phyloP scores from a whole-genome alignment of 2,329 filamentous ascomycete genomes.

The Botryotinia calthae region DNA sequence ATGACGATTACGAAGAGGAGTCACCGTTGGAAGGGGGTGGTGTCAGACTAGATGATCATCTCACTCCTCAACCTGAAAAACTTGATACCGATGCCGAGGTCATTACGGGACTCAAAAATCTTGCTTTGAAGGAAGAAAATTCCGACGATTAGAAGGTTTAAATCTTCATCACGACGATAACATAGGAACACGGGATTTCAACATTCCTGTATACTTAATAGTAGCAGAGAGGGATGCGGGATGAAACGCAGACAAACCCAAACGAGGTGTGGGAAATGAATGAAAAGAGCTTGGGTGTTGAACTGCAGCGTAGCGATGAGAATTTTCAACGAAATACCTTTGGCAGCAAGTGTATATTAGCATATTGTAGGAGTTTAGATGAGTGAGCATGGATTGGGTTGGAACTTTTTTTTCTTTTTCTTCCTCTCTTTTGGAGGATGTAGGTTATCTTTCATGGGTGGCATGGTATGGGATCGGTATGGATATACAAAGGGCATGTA shows the following conservation, averaged over 20 bases:
- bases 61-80: constrained; percentile 29
- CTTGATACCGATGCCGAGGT: constrained; percentile 55
- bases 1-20: constrained; percentile 21
- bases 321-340: constrained; percentile 3
- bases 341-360: constrained; percentile 9
- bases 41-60: neutral
- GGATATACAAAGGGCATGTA: constrained; percentile 3
- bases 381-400: neutral
- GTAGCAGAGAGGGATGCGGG: neutral
- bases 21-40: neutral
- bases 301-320: neutral
- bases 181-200: neutral
- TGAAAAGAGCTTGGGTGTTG: neutral
- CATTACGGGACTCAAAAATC: constrained; percentile 57
- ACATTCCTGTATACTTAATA: neutral
- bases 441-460: neutral
- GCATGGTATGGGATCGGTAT: neutral
- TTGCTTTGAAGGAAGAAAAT: constrained; percentile 46
- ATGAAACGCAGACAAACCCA: neutral
- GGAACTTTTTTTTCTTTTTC: neutral
- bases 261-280: neutral
- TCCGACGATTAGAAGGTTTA: constrained; percentile 30
- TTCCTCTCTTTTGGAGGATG: neutral
- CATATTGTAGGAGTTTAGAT: constrained; percentile 22
- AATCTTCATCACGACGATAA: neutral